Evolutionary conservation across 768 basidiomycete genomes (phyloP).

Genomic region (Inosperma sp.): DNA sequence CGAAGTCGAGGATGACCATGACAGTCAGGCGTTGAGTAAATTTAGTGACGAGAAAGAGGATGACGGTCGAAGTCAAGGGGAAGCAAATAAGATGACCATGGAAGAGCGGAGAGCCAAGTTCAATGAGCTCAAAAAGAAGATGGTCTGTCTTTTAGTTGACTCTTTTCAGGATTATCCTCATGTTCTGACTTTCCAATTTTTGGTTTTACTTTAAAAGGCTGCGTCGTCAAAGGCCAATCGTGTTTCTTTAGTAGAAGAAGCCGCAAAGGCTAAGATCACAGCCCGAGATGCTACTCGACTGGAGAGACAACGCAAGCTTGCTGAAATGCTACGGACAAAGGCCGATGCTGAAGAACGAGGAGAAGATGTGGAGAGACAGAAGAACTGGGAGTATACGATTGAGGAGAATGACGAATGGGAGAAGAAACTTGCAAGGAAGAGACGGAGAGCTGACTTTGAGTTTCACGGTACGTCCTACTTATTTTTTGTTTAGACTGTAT

Average conservation of each 20-base stretch:
- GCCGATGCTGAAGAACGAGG: slow-evolving; percentile 87
- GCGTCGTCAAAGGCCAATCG: slow-evolving; percentile 80
- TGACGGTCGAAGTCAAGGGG: slow-evolving; percentile 14
- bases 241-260: slow-evolving; percentile 79
- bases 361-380: slow-evolving; percentile 86
- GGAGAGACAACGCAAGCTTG: slow-evolving; percentile 86
- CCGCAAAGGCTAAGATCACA: slow-evolving; percentile 68
- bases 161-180: slow-evolving; percentile 5
- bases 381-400: slow-evolving; percentile 94
- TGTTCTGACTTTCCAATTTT: slow-evolving; percentile 5
- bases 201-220: too few relatives aligned
- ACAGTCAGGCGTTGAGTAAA: slow-evolving; percentile 15
- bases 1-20: slow-evolving; percentile 24
- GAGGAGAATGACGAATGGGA: slow-evolving; percentile 98
- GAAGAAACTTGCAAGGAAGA: slow-evolving; percentile 79
- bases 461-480: slow-evolving; percentile 71
- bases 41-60: slow-evolving; percentile 27
- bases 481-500: too few relatives aligned
- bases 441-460: slow-evolving; percentile 79
- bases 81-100: slow-evolving; percentile 42
- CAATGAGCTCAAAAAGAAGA: slow-evolving; percentile 68
- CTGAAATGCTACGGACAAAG: slow-evolving; percentile 79
- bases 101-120: slow-evolving; percentile 76
- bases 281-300: slow-evolving; percentile 78
- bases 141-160: slow-evolving; percentile 49